These are phyloP conservation scores for Cyamopsis tetragonoloba DNA, from an alignment of 306 rosid species.

Conservation along the genomic window DNA sequence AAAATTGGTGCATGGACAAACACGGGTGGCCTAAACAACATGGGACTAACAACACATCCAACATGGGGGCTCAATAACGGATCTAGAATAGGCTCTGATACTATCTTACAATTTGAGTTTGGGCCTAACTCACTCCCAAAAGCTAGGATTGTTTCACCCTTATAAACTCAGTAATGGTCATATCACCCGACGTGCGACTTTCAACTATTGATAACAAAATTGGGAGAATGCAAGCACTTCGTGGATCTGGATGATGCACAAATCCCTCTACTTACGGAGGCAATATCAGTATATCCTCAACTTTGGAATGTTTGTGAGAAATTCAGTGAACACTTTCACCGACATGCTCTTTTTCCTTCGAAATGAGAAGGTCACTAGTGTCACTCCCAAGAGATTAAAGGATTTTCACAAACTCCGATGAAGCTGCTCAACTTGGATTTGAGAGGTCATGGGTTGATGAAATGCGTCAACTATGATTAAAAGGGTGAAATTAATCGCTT, in stretches of 20 bases:
- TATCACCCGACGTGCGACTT: no score
- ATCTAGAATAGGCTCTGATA: no score
- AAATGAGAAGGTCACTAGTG: background rate
- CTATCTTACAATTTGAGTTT: no score
- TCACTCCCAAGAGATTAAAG: background rate
- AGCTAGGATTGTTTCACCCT: no score
- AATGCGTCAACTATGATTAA: conserved; percentile 7
- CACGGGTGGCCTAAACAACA: no score
- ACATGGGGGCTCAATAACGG: no score
- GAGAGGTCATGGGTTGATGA: conserved; percentile 21
- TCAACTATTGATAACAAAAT: background rate
- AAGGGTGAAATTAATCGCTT: no score
- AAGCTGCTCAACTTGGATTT: conserved; percentile 3
- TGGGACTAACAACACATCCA: no score
- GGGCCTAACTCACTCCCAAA: no score
- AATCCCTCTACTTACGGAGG: background rate
- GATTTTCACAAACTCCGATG: conserved; percentile 6
- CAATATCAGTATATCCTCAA: conserved; percentile 11
- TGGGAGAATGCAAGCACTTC: background rate
- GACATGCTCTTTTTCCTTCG: conserved; percentile 12
- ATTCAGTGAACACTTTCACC: background rate
- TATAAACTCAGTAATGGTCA: no score
- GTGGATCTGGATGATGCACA: conserved; percentile 20
- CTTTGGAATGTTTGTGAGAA: background rate
- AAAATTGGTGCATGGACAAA: no score